A percentile compares a stretch with the other conserved stretches of the same genome.
Conservation (phyloP, 257 asterid species). For the Rhazya stricta region DNA sequence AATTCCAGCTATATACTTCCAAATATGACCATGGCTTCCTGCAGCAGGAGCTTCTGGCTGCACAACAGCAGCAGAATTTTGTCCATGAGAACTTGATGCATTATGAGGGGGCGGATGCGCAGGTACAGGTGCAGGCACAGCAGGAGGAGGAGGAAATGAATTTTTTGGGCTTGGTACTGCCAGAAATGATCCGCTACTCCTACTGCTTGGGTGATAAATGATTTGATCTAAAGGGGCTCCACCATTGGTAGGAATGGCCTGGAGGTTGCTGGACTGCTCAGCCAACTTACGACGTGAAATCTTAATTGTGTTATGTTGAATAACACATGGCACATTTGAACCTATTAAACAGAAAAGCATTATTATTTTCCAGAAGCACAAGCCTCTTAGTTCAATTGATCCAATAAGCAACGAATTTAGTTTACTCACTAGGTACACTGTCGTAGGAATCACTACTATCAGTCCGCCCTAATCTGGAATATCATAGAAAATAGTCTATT, state of each 20-base stretch:
- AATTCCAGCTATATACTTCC: conserved; percentile 47
- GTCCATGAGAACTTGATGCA: conserved; percentile 16
- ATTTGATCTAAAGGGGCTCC: conserved; percentile 23
- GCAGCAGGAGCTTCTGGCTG: conserved; percentile 15
- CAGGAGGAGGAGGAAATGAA: conserved; percentile 24
- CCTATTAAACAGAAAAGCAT: conserved; percentile 33
- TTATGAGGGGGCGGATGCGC: conserved; percentile 19
- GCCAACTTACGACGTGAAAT: conserved; percentile 46
- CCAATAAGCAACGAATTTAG: neutral
- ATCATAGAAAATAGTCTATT: conserved; percentile 24
- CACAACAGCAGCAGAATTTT: conserved; percentile 13
- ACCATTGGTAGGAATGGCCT: conserved; percentile 43
- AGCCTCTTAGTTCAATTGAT: neutral
- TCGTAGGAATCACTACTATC: conserved; percentile 30
- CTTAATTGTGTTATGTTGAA: conserved; percentile 22
- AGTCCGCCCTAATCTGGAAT: conserved; percentile 37
- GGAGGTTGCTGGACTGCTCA: conserved; percentile 54
- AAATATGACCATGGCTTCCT: conserved; percentile 25
- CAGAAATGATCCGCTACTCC: conserved; percentile 89
- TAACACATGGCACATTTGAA: conserved; percentile 29
- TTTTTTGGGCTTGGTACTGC: conserved; percentile 44
- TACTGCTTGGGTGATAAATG: conserved; percentile 44
- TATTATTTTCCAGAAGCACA: conserved; percentile 5
- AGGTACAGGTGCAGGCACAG: conserved; percentile 22
- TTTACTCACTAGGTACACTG: conserved; percentile 44